Conservation (phyloP, 257 asterid genomes). For the Solanum chiquidenum region DNA sequence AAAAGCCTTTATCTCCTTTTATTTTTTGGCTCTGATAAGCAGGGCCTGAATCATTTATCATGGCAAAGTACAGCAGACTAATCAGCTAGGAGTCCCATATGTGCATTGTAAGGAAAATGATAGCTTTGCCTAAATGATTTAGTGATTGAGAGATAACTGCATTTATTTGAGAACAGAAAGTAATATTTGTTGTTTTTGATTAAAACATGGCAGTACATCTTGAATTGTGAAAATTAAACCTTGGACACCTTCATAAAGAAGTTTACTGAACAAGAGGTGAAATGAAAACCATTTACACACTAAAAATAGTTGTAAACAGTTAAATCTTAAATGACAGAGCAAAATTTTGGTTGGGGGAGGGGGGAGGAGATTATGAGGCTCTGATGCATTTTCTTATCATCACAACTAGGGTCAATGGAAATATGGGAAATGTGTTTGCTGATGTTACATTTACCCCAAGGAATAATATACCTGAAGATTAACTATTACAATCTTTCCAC, state of each 20-base stretch:
- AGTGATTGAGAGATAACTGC: neutral
- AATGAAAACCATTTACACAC: neutral
- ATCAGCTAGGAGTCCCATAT: neutral
- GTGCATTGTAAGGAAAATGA: neutral
- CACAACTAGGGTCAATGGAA: neutral
- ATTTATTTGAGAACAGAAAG: neutral
- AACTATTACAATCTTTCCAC: conserved; percentile 85
- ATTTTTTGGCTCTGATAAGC: neutral
- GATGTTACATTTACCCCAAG: neutral
- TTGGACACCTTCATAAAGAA: neutral
- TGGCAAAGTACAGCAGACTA: neutral
- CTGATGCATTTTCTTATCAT: neutral
- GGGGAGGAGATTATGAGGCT: neutral
- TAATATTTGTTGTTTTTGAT: neutral
- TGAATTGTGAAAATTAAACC: neutral
- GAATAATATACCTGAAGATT: conserved; percentile 73
- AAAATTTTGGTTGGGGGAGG: neutral
- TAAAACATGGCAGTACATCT: neutral
- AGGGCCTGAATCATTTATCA: neutral
- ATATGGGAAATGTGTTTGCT: neutral
- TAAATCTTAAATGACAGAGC: neutral
- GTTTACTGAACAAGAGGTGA: neutral
- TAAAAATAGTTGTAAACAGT: neutral
- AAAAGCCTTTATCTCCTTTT: neutral
- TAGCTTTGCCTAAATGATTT: neutral